These are phyloP conservation scores for Corymbia citriodora DNA, from an alignment of 441 rosid species.

Conservation along the genomic window DNA sequence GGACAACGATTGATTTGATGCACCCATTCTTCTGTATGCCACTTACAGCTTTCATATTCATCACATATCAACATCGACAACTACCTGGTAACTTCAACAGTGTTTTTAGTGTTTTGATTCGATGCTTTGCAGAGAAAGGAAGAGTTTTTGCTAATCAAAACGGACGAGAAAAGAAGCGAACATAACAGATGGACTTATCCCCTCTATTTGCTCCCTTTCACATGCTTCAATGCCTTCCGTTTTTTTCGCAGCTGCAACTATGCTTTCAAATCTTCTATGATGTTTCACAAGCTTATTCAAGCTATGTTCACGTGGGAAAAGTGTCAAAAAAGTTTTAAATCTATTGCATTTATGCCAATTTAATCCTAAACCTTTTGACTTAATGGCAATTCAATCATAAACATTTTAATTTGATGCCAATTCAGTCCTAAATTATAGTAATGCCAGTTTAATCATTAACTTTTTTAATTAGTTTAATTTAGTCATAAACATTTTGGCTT, in stretches of 20 bases:
- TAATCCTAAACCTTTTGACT: no score
- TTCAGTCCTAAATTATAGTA: no score
- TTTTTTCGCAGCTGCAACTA: accelerated
- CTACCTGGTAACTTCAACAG: background rate
- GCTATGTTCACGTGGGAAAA: no score
- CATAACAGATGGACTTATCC: no score
- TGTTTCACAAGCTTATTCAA: background rate
- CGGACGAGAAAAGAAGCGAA: accelerated
- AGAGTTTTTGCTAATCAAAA: background rate
- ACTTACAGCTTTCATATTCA: background rate
- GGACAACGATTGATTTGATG: background rate
- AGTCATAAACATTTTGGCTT: no score
- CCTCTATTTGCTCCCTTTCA: background rate
- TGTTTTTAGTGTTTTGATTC: background rate
- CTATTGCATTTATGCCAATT: no score
- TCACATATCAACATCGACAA: background rate
- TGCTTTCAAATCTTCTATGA: background rate
- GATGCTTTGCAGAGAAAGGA: background rate
- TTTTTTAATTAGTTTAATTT: no score
- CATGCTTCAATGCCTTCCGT: no score
- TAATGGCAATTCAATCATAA: no score
- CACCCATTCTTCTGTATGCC: background rate
- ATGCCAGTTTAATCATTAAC: no score
- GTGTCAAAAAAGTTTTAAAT: no score
- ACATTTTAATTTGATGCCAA: no score